These are phyloP conservation scores for Parachaetomium inaequale DNA, from an alignment of 495 filamentous ascomycete genomes.

Conservation along the genomic window DNA sequence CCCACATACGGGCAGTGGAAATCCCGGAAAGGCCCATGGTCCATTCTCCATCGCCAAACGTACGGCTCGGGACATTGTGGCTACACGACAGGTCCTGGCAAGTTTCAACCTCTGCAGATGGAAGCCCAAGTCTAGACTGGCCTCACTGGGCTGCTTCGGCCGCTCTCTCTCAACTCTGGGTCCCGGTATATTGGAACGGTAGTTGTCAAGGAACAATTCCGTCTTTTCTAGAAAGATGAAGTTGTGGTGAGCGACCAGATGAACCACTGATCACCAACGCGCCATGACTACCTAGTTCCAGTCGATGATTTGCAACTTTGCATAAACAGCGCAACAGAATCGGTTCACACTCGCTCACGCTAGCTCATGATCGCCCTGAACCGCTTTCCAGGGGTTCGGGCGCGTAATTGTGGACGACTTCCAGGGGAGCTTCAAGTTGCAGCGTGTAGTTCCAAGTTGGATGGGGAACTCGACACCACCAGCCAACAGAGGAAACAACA, in stretches of 20 bases:
- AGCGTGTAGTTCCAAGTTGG: neutral
- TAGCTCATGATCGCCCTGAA: neutral
- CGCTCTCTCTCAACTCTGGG: neutral
- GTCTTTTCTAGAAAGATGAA: neutral
- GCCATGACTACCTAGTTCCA: neutral
- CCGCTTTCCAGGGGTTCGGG: too few relatives aligned
- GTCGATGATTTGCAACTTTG: neutral
- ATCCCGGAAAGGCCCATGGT: conserved; percentile 5
- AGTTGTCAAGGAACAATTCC: neutral
- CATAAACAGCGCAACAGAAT: neutral
- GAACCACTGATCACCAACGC: neutral
- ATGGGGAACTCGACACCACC: neutral
- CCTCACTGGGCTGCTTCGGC: neutral
- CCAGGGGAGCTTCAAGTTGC: too few relatives aligned
- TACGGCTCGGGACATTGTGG: neutral
- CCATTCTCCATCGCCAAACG: too few relatives aligned
- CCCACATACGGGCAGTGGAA: conserved; percentile 11
- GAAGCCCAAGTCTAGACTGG: neutral
- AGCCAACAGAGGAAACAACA: neutral
- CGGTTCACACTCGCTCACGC: neutral
- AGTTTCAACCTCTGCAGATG: neutral
- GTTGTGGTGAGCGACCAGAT: neutral
- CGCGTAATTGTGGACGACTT: too few relatives aligned
- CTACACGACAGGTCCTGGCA: neutral
- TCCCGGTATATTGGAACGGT: neutral